Base-by-base conservation (phyloP, 2,329 filamentous ascomycete species). In the Stachybotrys elegans region DNA sequence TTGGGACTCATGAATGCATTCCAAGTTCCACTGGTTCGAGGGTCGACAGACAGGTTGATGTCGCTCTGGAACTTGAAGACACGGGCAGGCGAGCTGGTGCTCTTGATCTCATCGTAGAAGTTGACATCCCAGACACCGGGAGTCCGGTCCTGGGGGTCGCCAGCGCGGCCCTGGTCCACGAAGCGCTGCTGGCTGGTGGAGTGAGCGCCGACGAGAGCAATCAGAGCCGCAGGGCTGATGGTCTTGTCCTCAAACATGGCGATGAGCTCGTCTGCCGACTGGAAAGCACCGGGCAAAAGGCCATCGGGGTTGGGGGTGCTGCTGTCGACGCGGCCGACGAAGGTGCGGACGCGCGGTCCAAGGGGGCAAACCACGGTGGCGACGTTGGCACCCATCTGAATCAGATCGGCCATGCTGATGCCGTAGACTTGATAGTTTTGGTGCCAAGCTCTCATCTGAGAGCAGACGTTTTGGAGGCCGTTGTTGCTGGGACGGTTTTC, bases 141-240 rank as follows among this genome's bases (percentile, higher is more conserved):
- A 0, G 73, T 76, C 23, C 62, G 67, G 50, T 79, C 75, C 46
- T 77, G 72, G 0, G 74, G 66, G 12, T 66, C 63, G 14, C 65
- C 66, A 1, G 64, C 60, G n/a, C 67, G 59, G 4, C 51, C 42
- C 1, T 56, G 43, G 42, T 74, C 65, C 40, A 69, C 65, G 36
- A 66, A 66, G 44, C 64, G 62, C 54, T 78, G 73, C 50, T 68
- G 69, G 17, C 69, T 69, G 12, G 69, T 66, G 2, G 70, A 70
- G 53, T 79, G 76, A 0, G 75, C 73, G 37, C 76, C 76, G 12
- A 79, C 51, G 3, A 79, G 69, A 7, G 76, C 75, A 8, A 71
- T 70, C 3, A 77, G 66, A 16, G 72, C 69, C 25, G 62, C 64
- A 1, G 69, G 61, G 19, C 54, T 61, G 55, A 80, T 75, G 7